These are phyloP conservation scores for Zasmidium citrigriseum DNA, from an alignment of 2,329 filamentous ascomycete genomes.

Conservation along the genomic window DNA sequence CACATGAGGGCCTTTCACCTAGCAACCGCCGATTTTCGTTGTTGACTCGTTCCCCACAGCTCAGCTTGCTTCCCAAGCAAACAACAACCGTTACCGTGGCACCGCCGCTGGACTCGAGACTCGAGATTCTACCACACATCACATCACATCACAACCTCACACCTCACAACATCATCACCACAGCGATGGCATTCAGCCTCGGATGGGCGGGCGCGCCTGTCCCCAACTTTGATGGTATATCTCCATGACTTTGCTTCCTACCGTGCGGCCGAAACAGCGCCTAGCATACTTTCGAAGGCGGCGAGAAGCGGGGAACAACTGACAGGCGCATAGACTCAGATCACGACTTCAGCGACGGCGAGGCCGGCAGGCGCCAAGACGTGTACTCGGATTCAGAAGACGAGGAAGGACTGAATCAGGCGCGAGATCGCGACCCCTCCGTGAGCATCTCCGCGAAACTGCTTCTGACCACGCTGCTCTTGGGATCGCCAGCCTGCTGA, in stretches of 20 bases:
- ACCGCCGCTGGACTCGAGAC: no score
- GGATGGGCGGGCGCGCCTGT: constrained; percentile 2
- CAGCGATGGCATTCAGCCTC: neutral
- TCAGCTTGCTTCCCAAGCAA: no score
- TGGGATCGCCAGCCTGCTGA: neutral
- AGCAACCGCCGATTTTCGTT: no score
- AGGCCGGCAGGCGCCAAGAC: neutral
- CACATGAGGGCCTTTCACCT: no score
- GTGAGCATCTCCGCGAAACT: constrained; percentile 6
- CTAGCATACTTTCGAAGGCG: neutral
- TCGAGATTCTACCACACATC: no score
- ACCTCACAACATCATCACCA: neutral
- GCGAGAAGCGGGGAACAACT: neutral
- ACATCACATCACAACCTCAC: neutral
- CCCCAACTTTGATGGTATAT: constrained; percentile 1
- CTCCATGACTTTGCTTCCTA: neutral
- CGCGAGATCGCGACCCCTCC: neutral
- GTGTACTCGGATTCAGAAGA: neutral
- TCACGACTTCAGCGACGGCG: neutral
- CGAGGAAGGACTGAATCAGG: neutral
- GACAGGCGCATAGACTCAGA: neutral
- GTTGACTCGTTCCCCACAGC: no score
- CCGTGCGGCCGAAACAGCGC: neutral
- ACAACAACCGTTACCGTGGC: no score
- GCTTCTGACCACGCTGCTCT: neutral